Conservation (phyloP, 2,329 filamentous ascomycete genomes). For the Nothophaeocryptopus gaeumannii region DNA sequence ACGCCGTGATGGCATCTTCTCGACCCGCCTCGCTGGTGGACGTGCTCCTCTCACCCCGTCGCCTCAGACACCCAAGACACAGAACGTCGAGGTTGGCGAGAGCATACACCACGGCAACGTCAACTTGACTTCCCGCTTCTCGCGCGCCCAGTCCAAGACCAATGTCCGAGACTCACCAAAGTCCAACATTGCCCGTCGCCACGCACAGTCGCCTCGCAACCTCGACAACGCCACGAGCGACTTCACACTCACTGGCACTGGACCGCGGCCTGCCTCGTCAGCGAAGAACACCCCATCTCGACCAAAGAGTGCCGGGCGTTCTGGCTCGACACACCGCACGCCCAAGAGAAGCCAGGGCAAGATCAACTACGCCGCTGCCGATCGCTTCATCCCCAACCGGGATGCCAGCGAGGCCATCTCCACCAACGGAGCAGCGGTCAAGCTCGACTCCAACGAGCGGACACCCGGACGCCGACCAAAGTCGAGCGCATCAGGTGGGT, state of each 20-base stretch:
- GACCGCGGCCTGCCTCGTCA: slow-evolving; percentile 46
- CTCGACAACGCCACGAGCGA: slow-evolving; percentile 91
- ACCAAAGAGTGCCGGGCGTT: slow-evolving; percentile 39
- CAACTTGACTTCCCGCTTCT: slow-evolving; percentile 75
- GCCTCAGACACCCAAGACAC: slow-evolving; percentile 62
- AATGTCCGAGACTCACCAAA: slow-evolving; percentile 85
- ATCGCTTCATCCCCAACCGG: slow-evolving; percentile 96
- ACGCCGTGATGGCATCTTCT: slow-evolving; percentile 89
- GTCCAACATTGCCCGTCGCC: slow-evolving; percentile 82
- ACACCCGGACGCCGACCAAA: slow-evolving; percentile 61
- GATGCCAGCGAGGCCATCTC: slow-evolving; percentile 82
- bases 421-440: slow-evolving; percentile 67
- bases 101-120: slow-evolving; percentile 71
- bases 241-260: slow-evolving; percentile 84
- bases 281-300: slow-evolving; percentile 47
- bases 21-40: slow-evolving; percentile 85
- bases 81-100: slow-evolving; percentile 56
- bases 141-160: slow-evolving; percentile 64
- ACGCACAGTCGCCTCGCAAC: slow-evolving; percentile 69
- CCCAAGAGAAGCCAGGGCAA: slow-evolving; percentile 64
- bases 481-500: slow-evolving; percentile 67
- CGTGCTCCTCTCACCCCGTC: slow-evolving; percentile 94
- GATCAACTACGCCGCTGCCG: slow-evolving; percentile 56
- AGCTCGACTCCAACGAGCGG: slow-evolving; percentile 71
- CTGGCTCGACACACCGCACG: slow-evolving; percentile 35